Percentiles rank a stretch among this genome's conserved stretches.
phyloP scores from a whole-genome alignment of 225 moss, liverwort and hornwort genomes.

The Sphagnum tenellum region DNA sequence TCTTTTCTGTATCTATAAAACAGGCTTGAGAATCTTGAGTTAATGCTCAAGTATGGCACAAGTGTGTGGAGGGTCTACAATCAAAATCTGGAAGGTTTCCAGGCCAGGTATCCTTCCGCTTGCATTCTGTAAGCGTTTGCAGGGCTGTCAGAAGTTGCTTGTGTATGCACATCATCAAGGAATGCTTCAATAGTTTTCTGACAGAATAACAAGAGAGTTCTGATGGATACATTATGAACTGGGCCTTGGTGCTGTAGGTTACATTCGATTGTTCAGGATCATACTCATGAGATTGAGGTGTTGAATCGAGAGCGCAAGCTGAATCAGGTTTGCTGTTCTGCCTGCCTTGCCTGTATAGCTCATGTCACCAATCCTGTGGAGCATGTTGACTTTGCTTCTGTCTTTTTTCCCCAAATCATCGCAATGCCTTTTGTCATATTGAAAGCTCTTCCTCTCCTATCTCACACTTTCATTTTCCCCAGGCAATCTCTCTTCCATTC shows the following conservation, averaged over 20 bases:
- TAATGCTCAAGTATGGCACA: slow-evolving; percentile 87
- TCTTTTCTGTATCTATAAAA: neutral
- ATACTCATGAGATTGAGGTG: slow-evolving; percentile 61
- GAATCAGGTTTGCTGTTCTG: slow-evolving; percentile 48
- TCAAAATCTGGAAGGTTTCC: slow-evolving; percentile 86
- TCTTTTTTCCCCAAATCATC: too few relatives aligned
- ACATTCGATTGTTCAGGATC: slow-evolving; percentile 43
- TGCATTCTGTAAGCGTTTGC: too few relatives aligned
- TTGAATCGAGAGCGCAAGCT: slow-evolving; percentile 87
- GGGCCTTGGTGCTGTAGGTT: slow-evolving; percentile 22
- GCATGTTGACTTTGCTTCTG: neutral
- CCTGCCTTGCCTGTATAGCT: too few relatives aligned
- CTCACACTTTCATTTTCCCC: too few relatives aligned
- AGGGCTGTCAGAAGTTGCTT: too few relatives aligned
- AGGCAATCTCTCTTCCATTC: too few relatives aligned
- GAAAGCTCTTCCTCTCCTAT: too few relatives aligned
- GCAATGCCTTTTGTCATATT: too few relatives aligned
- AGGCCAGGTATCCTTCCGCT: slow-evolving; percentile 38
- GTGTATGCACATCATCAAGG: too few relatives aligned
- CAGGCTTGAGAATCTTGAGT: slow-evolving; percentile 88
- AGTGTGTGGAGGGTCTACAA: slow-evolving; percentile 85
- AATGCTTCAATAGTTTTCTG: too few relatives aligned
- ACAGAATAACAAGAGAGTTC: too few relatives aligned
- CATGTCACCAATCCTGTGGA: neutral
- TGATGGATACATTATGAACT: too few relatives aligned